Conservation (phyloP, 352 stramenopile genomes). For the Phytophthora fragariaefolia region DNA sequence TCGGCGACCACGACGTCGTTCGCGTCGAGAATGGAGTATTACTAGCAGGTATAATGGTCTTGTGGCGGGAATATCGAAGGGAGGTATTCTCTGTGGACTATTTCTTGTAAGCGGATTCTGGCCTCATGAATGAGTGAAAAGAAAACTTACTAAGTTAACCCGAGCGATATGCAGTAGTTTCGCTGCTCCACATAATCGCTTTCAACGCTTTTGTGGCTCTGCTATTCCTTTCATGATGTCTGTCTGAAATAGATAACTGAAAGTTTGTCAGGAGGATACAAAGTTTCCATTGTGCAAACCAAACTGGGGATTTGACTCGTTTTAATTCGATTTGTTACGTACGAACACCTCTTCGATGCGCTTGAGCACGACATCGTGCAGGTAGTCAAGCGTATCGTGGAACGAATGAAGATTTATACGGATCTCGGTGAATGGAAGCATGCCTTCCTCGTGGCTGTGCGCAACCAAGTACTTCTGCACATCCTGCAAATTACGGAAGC, state of each 20-base stretch:
- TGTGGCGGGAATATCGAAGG: conserved; percentile 22
- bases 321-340: conserved; percentile 18
- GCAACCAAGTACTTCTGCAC: conserved; percentile 78
- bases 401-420: conserved; percentile 88
- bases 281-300: no score
- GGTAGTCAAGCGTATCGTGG: conserved; percentile 81
- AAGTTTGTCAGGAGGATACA: no score
- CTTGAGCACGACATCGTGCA: conserved; percentile 88
- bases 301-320: neutral
- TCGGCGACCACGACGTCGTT: conserved; percentile 20
- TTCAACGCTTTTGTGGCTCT: no score
- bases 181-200: no score
- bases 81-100: conserved; percentile 30
- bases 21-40: conserved; percentile 5
- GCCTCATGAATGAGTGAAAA: conserved; percentile 19
- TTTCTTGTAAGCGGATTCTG: conserved; percentile 25
- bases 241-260: no score
- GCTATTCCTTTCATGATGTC: no score
- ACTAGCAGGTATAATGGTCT: conserved; percentile 17
- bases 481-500: conserved; percentile 79
- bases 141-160: no score
- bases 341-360: conserved; percentile 82
- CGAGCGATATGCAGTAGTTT: no score
- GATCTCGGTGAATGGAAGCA: conserved; percentile 79
- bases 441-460: conserved; percentile 49